phyloP scores from a whole-genome alignment of 2,329 filamentous ascomycete genomes.

The Trichoderma harzianum region DNA sequence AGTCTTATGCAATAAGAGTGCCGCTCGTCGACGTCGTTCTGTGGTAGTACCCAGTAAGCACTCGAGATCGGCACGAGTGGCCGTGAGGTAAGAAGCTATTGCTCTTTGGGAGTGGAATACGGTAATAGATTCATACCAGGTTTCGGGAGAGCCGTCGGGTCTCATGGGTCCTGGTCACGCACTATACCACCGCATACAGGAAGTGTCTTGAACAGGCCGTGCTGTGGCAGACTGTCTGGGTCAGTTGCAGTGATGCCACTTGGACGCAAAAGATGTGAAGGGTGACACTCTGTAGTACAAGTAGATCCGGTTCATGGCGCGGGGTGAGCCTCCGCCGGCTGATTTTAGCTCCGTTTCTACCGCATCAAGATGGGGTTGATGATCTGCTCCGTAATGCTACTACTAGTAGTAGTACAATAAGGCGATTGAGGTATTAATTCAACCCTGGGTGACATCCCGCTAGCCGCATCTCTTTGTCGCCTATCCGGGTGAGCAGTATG shows the following conservation, averaged over 20 bases:
- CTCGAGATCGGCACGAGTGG: not conserved
- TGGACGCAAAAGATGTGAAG: not conserved
- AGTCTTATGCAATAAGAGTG: not conserved
- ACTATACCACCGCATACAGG: not conserved
- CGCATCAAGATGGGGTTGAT: not conserved
- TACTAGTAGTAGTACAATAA: not conserved
- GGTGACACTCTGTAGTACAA: not conserved
- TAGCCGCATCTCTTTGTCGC: constrained; percentile 9
- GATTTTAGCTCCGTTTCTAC: not conserved
- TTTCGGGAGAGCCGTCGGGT: not conserved
- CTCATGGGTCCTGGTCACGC: not conserved
- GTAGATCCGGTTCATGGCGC: constrained; percentile 11
- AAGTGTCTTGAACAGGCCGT: not conserved
- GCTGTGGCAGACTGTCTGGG: not conserved
- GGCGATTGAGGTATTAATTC: not conserved
- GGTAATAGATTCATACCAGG: not conserved
- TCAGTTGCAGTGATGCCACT: not conserved
- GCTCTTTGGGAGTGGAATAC: not conserved
- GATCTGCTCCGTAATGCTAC: not conserved
- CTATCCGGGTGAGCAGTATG: not conserved
- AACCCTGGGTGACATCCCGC: constrained; percentile 13
- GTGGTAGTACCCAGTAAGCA: not conserved
- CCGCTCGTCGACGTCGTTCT: not conserved
- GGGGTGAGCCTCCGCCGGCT: not conserved
- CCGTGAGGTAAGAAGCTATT: not conserved